Base-by-base conservation (phyloP, 2,329 filamentous ascomycete species). In the Hawksworthiomyces lignivorus region DNA sequence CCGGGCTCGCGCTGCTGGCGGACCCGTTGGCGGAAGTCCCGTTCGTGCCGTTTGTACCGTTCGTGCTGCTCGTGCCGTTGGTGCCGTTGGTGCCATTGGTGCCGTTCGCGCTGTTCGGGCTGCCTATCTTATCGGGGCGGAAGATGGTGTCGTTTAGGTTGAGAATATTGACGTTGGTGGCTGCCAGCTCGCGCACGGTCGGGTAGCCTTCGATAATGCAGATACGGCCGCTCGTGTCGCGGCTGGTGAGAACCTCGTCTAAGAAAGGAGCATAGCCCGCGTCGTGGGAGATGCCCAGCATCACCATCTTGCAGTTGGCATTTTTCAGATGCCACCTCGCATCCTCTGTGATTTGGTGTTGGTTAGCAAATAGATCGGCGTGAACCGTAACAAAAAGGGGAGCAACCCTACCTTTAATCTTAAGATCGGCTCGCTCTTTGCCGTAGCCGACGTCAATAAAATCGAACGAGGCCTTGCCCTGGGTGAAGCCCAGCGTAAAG, bases 241-340 rank as follows among this genome's bases (percentile, higher is more conserved):
- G 59, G 28, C 75, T 68, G 33, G 63, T 61, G 19, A 72, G 58
- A 4, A 80, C 58, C 45, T 76, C 69, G 50, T 76, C 69, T 17
- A 82, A 57, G 48, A 80, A 75, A 8, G 75, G 68, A 5, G 73
- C 73, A 51, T 81, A 82, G 7, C 70, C 69, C 20, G 73, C 64
- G 52, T 82, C 76, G 50, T 80, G 77, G 2, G 75, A 79, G 38
- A 80, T 68, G 34, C 77, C 79, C 27, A 82, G 62, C 26, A 81
- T 58, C 36, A 82, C 65, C 50, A 78, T 71, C 52, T 71, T 75
- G 63, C 78, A 82, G 53, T 78, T 80, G 48, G 67, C 59, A 47
- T 80, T 80, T 49, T 67, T 64, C 35, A 82, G 59, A 55, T 82
- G 69, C 69, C 75, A 80, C 35, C 64, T 62, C 8, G 73, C 63